These are phyloP conservation scores for Avicennia marina DNA, from an alignment of 257 asterid genomes.

Conservation along the genomic window DNA sequence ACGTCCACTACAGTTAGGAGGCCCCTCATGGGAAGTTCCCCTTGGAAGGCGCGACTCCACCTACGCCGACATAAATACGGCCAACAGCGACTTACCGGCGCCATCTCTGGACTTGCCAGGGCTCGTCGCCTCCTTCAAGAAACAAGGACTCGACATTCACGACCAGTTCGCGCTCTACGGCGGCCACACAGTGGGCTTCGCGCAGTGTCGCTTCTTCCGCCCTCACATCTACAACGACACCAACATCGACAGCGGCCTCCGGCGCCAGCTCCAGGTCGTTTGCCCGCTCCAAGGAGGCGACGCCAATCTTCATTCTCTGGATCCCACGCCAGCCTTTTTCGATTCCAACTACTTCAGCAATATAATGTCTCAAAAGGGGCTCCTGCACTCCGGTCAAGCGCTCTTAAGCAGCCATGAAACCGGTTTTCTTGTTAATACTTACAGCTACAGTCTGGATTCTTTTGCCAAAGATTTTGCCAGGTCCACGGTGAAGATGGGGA, in stretches of 20 bases:
- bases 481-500: slow-evolving; percentile 49
- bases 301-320: slow-evolving; percentile 25
- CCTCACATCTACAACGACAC: slow-evolving; percentile 26
- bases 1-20: slow-evolving; percentile 39
- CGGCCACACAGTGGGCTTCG: slow-evolving; percentile 33
- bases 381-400: slow-evolving; percentile 42
- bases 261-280: slow-evolving; percentile 17
- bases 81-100: slow-evolving; percentile 25
- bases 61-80: slow-evolving; percentile 17
- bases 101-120: slow-evolving; percentile 28
- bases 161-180: slow-evolving; percentile 39
- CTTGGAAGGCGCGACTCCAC: slow-evolving; percentile 39
- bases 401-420: slow-evolving; percentile 28
- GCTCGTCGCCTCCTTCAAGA: slow-evolving; percentile 20
- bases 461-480: slow-evolving; percentile 27
- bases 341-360: slow-evolving; percentile 25
- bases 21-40: slow-evolving; percentile 33
- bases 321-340: slow-evolving; percentile 11
- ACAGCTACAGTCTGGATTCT: slow-evolving; percentile 2
- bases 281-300: slow-evolving; percentile 32
- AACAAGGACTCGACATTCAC: slow-evolving; percentile 20
- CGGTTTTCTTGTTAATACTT: slow-evolving; percentile 19
- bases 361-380: slow-evolving; percentile 23
- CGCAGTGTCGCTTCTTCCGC: slow-evolving; percentile 29
- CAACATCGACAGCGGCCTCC: slow-evolving; percentile 17